Conservation (phyloP, 2,329 filamentous ascomycete genomes). For the Drechslerella stenobrocha region DNA sequence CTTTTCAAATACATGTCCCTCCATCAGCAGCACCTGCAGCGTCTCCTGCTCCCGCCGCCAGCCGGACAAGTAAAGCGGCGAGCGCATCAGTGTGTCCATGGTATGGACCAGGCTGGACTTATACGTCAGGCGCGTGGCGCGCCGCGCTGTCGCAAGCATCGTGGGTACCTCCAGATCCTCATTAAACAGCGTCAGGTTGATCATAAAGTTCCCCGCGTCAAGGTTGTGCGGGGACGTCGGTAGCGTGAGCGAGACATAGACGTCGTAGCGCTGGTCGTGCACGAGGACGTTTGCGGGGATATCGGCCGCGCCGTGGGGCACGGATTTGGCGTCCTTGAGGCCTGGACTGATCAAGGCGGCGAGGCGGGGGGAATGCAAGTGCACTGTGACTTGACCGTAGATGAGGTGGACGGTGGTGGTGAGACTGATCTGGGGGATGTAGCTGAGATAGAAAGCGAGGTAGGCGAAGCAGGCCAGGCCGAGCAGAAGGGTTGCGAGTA, state of each 20-base stretch:
- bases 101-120: slow-evolving; percentile 66
- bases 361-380: slow-evolving; percentile 13
- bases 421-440: slow-evolving; percentile 68
- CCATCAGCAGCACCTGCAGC: slow-evolving; percentile 48
- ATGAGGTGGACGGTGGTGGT: slow-evolving; percentile 67
- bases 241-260: slow-evolving; percentile 72
- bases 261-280: slow-evolving; percentile 78
- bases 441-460: slow-evolving; percentile 69
- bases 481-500: slow-evolving; percentile 62
- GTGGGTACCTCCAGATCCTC: slow-evolving; percentile 53
- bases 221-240: slow-evolving; percentile 78
- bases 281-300: slow-evolving; percentile 63
- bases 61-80: slow-evolving; percentile 49
- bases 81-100: slow-evolving; percentile 49
- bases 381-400: slow-evolving; percentile 61
- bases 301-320: slow-evolving; percentile 61
- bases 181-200: slow-evolving; percentile 71
- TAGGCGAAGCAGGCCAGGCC: slow-evolving; percentile 66
- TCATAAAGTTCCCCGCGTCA: slow-evolving; percentile 88
- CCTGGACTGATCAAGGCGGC: slow-evolving; percentile 14
- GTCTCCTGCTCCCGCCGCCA: slow-evolving; percentile 47
- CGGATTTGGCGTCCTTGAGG: slow-evolving; percentile 9
- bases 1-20: slow-evolving; percentile 34
- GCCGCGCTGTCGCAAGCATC: slow-evolving; percentile 67
- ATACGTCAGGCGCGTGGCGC: slow-evolving; percentile 80